phyloP scores from a whole-genome alignment of 2,329 filamentous ascomycete species.

The Colletotrichum sidae region DNA sequence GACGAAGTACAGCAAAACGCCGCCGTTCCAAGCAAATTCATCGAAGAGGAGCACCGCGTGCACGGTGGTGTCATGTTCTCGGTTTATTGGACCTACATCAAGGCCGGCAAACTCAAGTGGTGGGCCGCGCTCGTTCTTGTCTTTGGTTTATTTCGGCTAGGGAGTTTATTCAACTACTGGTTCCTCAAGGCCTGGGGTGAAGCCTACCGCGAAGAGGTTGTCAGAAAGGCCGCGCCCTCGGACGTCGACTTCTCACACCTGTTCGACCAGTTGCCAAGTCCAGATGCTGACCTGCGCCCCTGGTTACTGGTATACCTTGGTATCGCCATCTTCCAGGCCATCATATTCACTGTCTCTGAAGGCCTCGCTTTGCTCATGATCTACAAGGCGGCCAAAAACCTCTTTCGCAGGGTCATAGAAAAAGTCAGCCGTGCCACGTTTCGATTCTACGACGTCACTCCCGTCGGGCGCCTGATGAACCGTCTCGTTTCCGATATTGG shows the following conservation, averaged over 20 bases:
- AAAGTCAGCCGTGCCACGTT: conserved; percentile 85
- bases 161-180: conserved; percentile 77
- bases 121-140: conserved; percentile 76
- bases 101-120: conserved; percentile 79
- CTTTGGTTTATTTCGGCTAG: conserved; percentile 72
- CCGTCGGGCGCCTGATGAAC: conserved; percentile 91
- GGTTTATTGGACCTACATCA: conserved; percentile 89
- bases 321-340: conserved; percentile 71
- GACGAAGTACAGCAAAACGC: conserved; percentile 57
- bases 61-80: conserved; percentile 79
- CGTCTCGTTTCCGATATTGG: conserved; percentile 90
- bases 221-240: background rate
- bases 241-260: conserved; percentile 42
- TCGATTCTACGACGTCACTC: conserved; percentile 91
- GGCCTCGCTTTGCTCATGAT: conserved; percentile 80
- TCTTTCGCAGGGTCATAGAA: conserved; percentile 80
- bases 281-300: conserved; percentile 73
- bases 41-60: conserved; percentile 80
- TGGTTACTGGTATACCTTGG: conserved; percentile 80
- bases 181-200: conserved; percentile 92
- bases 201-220: conserved; percentile 61
- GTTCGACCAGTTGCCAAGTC: conserved; percentile 71
- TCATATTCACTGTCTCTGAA: conserved; percentile 71
- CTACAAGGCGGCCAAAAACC: conserved; percentile 78
- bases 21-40: conserved; percentile 78